These are phyloP conservation scores for Acephala macrosclerotiorum DNA, from an alignment of 2,329 filamentous ascomycete genomes.

Conservation along the genomic window DNA sequence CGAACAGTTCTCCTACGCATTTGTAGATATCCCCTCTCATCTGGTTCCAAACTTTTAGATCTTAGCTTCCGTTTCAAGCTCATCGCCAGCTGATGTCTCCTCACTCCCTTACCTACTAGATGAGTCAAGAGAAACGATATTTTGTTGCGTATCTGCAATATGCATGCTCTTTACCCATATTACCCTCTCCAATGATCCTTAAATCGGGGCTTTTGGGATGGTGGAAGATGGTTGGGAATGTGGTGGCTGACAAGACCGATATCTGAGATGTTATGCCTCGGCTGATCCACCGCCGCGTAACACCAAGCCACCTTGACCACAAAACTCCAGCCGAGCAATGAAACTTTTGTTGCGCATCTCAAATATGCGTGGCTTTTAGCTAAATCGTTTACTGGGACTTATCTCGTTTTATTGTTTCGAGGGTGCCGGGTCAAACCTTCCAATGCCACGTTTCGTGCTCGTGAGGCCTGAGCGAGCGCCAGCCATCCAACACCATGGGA, in stretches of 20 bases:
- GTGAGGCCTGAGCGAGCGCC: not conserved
- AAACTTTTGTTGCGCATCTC: not conserved
- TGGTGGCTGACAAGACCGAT: not conserved
- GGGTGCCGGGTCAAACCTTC: not conserved
- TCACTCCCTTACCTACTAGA: no score
- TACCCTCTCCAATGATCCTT: no score
- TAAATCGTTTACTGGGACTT: no score
- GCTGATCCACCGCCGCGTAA: constrained; percentile 1
- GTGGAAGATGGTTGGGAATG: not conserved
- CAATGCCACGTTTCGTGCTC: not conserved
- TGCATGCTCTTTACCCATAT: no score
- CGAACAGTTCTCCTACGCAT: no score
- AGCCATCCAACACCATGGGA: not conserved
- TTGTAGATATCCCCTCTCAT: no score
- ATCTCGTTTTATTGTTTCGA: not conserved
- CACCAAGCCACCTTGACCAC: not conserved
- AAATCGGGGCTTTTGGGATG: no score
- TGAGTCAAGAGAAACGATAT: no score
- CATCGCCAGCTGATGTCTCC: no score
- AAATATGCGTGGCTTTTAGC: not conserved
- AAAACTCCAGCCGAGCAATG: not conserved
- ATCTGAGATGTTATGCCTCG: not conserved
- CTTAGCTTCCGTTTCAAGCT: no score
- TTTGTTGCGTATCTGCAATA: no score
- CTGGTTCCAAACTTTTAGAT: no score